phyloP scores from a whole-genome alignment of 164 flowering plant species.

The Aristolochia fimbriata region DNA sequence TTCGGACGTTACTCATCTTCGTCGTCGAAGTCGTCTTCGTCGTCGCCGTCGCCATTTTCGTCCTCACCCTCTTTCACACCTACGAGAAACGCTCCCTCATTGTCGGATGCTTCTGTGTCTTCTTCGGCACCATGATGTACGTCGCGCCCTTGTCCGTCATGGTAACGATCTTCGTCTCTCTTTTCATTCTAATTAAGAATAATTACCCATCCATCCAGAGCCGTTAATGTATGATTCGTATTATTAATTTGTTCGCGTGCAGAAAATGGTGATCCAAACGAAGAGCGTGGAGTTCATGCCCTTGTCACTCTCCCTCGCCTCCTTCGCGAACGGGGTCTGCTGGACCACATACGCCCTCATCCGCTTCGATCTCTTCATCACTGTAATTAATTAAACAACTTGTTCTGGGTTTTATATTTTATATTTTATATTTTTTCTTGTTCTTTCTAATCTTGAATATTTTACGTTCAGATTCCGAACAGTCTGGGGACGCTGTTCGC shows the following conservation, averaged over 20 bases:
- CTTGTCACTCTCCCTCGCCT: conserved; percentile 43
- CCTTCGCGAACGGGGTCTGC: conserved; percentile 45
- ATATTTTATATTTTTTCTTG: no score
- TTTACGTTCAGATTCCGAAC: conserved; percentile 46
- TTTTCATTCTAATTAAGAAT: background rate
- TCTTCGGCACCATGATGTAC: conserved; percentile 50
- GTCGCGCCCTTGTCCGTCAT: conserved; percentile 63
- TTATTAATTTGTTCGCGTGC: background rate
- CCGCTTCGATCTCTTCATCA: conserved; percentile 55
- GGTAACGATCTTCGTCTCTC: conserved; percentile 26
- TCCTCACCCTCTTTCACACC: conserved; percentile 33
- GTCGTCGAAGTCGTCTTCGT: conserved; percentile 29
- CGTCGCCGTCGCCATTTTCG: conserved; percentile 20
- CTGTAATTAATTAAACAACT: no score
- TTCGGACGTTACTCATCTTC: conserved; percentile 21
- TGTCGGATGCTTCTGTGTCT: conserved; percentile 40
- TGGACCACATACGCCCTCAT: conserved; percentile 63
- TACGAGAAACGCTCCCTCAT: conserved; percentile 25
- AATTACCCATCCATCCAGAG: no score
- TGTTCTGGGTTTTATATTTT: background rate
- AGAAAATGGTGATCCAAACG: conserved; percentile 68
- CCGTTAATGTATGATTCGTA: no score
- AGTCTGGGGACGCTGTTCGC: conserved; percentile 47
- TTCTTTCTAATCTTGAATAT: no score
- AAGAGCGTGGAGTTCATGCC: conserved; percentile 83